Conservation (phyloP, 169 alveolate genomes). For the Perkinsus chesapeaki region DNA sequence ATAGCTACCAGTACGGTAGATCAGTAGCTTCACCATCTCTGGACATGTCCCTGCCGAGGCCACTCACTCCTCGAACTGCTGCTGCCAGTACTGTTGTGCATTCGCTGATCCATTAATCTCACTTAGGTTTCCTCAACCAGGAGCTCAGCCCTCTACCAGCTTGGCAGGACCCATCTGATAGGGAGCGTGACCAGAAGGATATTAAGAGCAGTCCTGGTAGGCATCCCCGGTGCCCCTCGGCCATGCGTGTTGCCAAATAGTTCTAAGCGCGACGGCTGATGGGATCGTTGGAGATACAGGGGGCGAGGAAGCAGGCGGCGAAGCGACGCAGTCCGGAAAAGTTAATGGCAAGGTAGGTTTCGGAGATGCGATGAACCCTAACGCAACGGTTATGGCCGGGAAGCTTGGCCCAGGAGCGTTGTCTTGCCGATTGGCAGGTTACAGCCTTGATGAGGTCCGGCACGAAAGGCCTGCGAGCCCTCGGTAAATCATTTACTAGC, state of each 20-base stretch:
- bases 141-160: background rate
- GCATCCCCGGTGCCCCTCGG: too few species aligned
- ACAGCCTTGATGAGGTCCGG: background rate
- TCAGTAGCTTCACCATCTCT: background rate
- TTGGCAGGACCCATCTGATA: background rate
- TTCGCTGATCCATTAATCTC: background rate
- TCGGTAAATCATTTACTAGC: background rate
- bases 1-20: background rate
- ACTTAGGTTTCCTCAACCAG: background rate
- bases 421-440: too few species aligned
- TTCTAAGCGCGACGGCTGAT: too few species aligned
- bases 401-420: too few species aligned
- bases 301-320: too few species aligned
- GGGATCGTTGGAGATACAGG: too few species aligned
- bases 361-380: too few species aligned
- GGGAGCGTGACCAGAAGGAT: background rate
- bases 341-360: too few species aligned
- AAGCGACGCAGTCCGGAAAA: too few species aligned
- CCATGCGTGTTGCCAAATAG: too few species aligned
- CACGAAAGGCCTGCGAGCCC: background rate
- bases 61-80: background rate
- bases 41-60: background rate
- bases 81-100: background rate
- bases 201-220: too few species aligned
- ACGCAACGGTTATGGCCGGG: too few species aligned